These are phyloP conservation scores for Phaeosphaeria sp. DNA, from an alignment of 2,329 filamentous ascomycete genomes.

Conservation along the genomic window DNA sequence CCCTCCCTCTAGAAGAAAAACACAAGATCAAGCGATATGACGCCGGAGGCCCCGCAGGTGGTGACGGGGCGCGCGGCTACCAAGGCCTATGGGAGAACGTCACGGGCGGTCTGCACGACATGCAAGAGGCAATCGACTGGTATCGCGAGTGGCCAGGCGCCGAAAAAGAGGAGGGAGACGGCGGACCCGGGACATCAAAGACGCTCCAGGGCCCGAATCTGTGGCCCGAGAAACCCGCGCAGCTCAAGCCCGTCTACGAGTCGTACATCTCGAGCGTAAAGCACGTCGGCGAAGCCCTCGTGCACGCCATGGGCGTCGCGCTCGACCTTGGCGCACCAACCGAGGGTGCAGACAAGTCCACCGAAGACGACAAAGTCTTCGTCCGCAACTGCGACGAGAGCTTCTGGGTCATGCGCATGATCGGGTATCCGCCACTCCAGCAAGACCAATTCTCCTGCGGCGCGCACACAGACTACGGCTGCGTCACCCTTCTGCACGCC, in stretches of 20 bases:
- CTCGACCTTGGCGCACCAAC: constrained; percentile 31
- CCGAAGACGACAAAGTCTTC: constrained; percentile 42
- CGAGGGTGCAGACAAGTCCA: neutral
- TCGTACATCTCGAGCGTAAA: constrained; percentile 38
- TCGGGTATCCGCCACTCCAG: constrained; percentile 47
- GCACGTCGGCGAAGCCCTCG: constrained; percentile 42
- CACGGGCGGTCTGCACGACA: constrained; percentile 42
- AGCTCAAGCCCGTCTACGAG: constrained; percentile 41
- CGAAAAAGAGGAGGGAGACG: constrained; percentile 15
- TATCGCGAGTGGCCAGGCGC: constrained; percentile 44
- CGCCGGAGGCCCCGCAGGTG: constrained; percentile 38
- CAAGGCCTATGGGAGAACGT: constrained; percentile 49
- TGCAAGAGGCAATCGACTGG: constrained; percentile 51
- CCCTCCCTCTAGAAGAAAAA: constrained; percentile 36
- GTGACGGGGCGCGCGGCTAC: constrained; percentile 48
- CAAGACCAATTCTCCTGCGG: constrained; percentile 48
- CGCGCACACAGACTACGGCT: constrained; percentile 56
- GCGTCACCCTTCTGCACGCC: constrained; percentile 55
- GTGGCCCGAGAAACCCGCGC: constrained; percentile 47
- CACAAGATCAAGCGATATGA: constrained; percentile 44
- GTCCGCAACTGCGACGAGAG: constrained; percentile 37
- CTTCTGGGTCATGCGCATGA: constrained; percentile 53
- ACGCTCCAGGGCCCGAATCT: constrained; percentile 52
- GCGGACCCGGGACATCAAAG: constrained; percentile 27
- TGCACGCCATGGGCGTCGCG: constrained; percentile 49